Evolutionary conservation across 2,329 filamentous ascomycete species (phyloP).

Genomic region (Aspergillus latus): DNA sequence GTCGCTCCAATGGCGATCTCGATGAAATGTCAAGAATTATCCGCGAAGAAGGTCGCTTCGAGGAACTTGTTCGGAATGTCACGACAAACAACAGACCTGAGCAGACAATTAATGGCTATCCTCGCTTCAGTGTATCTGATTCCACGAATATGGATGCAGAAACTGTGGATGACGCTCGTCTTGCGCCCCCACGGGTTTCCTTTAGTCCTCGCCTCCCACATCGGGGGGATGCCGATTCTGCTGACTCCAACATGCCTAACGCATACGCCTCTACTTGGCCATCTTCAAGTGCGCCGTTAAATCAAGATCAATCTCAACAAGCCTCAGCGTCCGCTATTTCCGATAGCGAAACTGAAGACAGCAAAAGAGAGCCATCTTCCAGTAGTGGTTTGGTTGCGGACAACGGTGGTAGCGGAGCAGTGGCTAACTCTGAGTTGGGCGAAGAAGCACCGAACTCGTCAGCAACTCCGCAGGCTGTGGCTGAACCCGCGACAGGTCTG

Average conservation of each 20-base stretch:
- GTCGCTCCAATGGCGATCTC: conserved; percentile 60
- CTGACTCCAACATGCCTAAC: background rate
- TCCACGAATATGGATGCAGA: conserved; percentile 4
- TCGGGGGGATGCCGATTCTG: background rate
- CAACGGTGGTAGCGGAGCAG: background rate
- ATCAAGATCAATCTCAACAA: background rate
- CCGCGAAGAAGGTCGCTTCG: conserved; percentile 59
- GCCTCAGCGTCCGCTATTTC: background rate
- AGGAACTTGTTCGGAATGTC: conserved; percentile 61
- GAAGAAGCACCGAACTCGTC: conserved; percentile 3
- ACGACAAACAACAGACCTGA: conserved; percentile 42
- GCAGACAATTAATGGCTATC: conserved; percentile 6
- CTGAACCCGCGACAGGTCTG: conserved; percentile 22
- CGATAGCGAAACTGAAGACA: conserved; percentile 1
- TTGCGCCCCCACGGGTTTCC: background rate
- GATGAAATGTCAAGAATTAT: conserved; percentile 62
- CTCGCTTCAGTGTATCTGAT: conserved; percentile 3
- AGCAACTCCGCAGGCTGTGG: conserved; percentile 14
- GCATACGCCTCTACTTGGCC: too few relatives aligned
- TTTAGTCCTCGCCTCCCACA: background rate
- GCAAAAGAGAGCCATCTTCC: background rate
- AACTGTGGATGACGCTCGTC: background rate
- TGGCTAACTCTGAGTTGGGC: background rate
- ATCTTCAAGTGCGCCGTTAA: background rate
- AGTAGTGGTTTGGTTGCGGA: background rate